These are phyloP conservation scores for Colletotrichum australisinense DNA, from an alignment of 2,329 filamentous ascomycete genomes.

Conservation along the genomic window DNA sequence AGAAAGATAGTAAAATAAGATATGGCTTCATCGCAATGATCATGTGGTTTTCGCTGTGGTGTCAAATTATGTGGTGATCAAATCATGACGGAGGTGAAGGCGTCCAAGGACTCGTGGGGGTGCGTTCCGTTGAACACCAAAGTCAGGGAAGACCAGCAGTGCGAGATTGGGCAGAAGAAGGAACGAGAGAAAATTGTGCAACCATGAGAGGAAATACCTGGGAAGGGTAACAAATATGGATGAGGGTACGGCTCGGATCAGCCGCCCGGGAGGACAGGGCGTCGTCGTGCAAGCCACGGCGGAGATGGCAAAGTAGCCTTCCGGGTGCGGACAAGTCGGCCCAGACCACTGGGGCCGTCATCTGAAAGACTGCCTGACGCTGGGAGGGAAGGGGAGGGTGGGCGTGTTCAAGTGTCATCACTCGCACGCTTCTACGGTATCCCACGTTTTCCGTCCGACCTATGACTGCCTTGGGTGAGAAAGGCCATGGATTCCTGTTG, in stretches of 20 bases:
- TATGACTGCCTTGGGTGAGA: not conserved
- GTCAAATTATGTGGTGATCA: not conserved
- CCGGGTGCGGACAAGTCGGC: constrained; percentile 24
- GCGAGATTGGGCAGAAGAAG: not conserved
- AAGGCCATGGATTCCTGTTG: not conserved
- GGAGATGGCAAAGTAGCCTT: constrained; percentile 17
- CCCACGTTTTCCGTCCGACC: not conserved
- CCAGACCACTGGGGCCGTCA: constrained; percentile 11
- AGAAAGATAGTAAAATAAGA: not conserved
- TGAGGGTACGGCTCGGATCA: not conserved
- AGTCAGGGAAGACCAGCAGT: not conserved
- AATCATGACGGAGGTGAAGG: constrained; percentile 11
- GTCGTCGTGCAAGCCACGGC: constrained; percentile 28
- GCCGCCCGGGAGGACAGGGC: constrained; percentile 7
- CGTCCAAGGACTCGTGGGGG: not conserved
- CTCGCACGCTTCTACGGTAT: not conserved
- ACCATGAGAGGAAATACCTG: not conserved
- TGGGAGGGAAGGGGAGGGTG: not conserved
- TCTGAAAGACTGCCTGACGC: not conserved
- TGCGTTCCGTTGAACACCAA: not conserved
- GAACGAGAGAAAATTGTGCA: not conserved
- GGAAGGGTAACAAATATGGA: constrained; percentile 9
- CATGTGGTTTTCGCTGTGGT: not conserved
- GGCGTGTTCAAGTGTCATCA: not conserved
- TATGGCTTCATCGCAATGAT: constrained; percentile 18